Conservation (phyloP, 257 asterid genomes). For the Anisodus acutangulus region DNA sequence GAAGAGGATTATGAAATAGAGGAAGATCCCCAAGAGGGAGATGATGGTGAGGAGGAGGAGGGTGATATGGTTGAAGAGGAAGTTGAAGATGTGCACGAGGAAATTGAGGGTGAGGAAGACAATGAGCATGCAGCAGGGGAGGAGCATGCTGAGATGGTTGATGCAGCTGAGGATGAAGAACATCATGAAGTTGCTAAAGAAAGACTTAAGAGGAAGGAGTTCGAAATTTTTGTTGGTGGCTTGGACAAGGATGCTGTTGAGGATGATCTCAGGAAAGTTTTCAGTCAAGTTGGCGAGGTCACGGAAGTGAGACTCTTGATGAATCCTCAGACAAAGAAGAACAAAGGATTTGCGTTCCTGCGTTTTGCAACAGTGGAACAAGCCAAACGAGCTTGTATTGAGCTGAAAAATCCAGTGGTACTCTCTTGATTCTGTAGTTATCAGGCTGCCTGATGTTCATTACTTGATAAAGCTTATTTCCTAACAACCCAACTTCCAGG, state of each 20-base stretch:
- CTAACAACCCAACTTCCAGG: slow-evolving; percentile 73
- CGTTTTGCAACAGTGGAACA: slow-evolving; percentile 95
- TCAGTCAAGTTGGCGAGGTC: slow-evolving; percentile 87
- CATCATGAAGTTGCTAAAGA: slow-evolving; percentile 82
- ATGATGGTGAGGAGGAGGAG: slow-evolving; percentile 65
- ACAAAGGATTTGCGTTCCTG: slow-evolving; percentile 96
- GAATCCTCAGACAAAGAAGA: slow-evolving; percentile 96
- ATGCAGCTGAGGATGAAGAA: slow-evolving; percentile 85
- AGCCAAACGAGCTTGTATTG: slow-evolving; percentile 87
- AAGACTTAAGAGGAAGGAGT: slow-evolving; percentile 94
- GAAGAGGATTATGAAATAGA: slow-evolving; percentile 66
- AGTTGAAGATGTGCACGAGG: slow-evolving; percentile 63
- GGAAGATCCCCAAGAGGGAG: slow-evolving; percentile 67
- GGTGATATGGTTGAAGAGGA: slow-evolving; percentile 70
- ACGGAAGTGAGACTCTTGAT: slow-evolving; percentile 95
- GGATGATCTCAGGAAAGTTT: slow-evolving; percentile 85
- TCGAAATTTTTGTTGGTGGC: slow-evolving; percentile 95
- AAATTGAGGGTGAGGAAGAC: slow-evolving; percentile 73
- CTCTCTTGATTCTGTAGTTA: slow-evolving; percentile 45
- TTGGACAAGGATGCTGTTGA: slow-evolving; percentile 98
- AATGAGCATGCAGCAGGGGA: slow-evolving; percentile 46
- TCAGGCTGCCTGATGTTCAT: slow-evolving; percentile 38
- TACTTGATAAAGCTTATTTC: slow-evolving; percentile 42
- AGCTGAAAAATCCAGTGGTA: slow-evolving; percentile 93
- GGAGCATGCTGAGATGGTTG: slow-evolving; percentile 62